Evolutionary conservation across 495 filamentous ascomycete species (phyloP).

Genomic region (Penicillium canariense): DNA sequence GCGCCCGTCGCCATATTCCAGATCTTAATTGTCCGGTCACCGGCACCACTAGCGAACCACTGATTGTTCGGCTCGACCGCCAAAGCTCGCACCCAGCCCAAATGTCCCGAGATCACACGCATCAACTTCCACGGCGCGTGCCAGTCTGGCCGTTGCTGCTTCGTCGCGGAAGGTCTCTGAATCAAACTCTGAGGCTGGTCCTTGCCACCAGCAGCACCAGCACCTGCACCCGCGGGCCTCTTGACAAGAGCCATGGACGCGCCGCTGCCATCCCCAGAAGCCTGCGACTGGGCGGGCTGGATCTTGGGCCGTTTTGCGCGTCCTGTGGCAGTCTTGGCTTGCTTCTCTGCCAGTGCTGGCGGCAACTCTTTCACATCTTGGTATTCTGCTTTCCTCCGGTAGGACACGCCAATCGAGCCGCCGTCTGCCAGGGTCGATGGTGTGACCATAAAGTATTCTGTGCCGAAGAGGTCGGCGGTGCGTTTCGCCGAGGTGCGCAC

Average conservation of each 20-base stretch:
- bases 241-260: constrained; percentile 47
- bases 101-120: constrained; percentile 93
- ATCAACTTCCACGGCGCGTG: constrained; percentile 98
- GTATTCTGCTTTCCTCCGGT: constrained; percentile 75
- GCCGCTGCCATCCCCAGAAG: constrained; percentile 34
- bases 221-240: constrained; percentile 31
- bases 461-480: constrained; percentile 62
- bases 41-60: constrained; percentile 96
- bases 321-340: constrained; percentile 61
- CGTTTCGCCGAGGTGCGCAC: constrained; percentile 64
- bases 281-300: constrained; percentile 24
- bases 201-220: constrained; percentile 29
- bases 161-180: constrained; percentile 61
- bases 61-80: constrained; percentile 94
- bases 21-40: constrained; percentile 97
- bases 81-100: constrained; percentile 91
- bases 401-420: constrained; percentile 51
- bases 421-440: constrained; percentile 39
- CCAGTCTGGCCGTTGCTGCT: constrained; percentile 85
- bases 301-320: constrained; percentile 56
- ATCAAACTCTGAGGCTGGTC: constrained; percentile 59
- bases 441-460: constrained; percentile 55
- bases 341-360: constrained; percentile 80
- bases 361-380: constrained; percentile 77
- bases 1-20: constrained; percentile 91